These are phyloP conservation scores for Annulohypoxylon bovei DNA, from an alignment of 495 filamentous ascomycete species.

Conservation along the genomic window DNA sequence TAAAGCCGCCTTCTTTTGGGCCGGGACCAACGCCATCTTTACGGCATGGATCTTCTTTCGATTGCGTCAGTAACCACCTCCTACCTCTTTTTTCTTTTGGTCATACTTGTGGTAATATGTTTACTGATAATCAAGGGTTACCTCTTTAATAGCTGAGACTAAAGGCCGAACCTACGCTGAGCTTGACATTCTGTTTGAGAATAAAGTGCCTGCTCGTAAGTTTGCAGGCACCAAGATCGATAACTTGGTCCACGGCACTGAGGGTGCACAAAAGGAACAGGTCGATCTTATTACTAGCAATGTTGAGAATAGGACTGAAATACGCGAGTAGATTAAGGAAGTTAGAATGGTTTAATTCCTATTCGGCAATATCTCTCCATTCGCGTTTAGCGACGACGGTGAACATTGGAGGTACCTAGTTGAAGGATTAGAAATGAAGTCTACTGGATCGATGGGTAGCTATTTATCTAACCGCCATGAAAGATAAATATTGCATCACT, in stretches of 20 bases:
- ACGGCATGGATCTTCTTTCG: slow-evolving; percentile 53
- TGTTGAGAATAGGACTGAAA: not conserved
- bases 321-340: not conserved
- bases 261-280: slow-evolving; percentile 45
- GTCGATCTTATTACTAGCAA: slow-evolving; percentile 30
- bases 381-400: not conserved
- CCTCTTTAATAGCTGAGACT: slow-evolving; percentile 54
- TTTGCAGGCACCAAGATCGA: slow-evolving; percentile 53
- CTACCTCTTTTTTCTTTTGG: slow-evolving; percentile 20
- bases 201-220: slow-evolving; percentile 57
- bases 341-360: not conserved
- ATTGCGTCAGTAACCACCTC: slow-evolving; percentile 46
- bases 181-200: slow-evolving; percentile 68
- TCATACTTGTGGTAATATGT: not conserved
- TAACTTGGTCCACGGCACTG: slow-evolving; percentile 42
- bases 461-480: not conserved
- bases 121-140: not conserved
- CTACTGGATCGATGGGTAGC: not conserved
- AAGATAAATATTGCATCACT: not conserved
- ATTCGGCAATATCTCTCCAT: not conserved
- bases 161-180: slow-evolving; percentile 62
- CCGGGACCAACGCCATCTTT: slow-evolving; percentile 58
- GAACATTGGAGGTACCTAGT: not conserved
- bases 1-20: slow-evolving; percentile 67
- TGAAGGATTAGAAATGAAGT: not conserved